Evolutionary conservation across 805 yeast genomes (phyloP), one percentile per base, ranked within the genome.

Genomic region (Lipomyces yamanashiensis): DNA sequence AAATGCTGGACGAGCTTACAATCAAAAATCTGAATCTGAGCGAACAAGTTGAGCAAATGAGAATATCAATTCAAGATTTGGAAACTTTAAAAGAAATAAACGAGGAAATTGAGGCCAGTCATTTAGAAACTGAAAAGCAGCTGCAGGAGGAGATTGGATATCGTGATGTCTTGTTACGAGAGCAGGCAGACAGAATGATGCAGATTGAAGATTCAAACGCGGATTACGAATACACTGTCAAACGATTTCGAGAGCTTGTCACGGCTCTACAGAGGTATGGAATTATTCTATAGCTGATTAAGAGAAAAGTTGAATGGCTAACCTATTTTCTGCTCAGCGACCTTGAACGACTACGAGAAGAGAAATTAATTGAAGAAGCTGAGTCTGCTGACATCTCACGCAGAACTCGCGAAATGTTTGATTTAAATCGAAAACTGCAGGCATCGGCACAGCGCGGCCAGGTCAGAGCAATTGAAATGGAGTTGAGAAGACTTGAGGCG

Each of bases 11-110:
- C 23, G 75, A 70, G 15, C 70, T 81, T 28, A 76, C 81, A 0
- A 74, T 73, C 34, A 67, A 79, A 59, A 82, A 82, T 57, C 58
- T 75, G 8, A 77, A 71, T 33, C 73, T 84, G 21, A 69, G 67
- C 19, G 74, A 71, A 10, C 67, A 78, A 49, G 75, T 84, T 6
- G 67, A 66, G 1, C 73, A 71, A n/a, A 73, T 85, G 21, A 72
- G 77, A 39, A 66, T 67, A 3, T 78, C 83, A 0, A 75, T 85
- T 0, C 77, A 76, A 1, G 88, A 86, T 23, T 74, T 85, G 40
- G 84, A 80, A 51, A 85, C 83, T 55, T 70, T 87, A 21, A 83
- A 82, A 62, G 82, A 80, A 52, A 70, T 86, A 9, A 84, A 83
- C 62, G 82, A 78, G 58, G 83, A 82, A 59, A 73, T 86, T 37